Percentiles rank a stretch among this genome's conserved stretches.
Evolutionary conservation across 1,284 basidiomycete genomes (phyloP).

Genomic region (Apiotrichum gracile): DNA sequence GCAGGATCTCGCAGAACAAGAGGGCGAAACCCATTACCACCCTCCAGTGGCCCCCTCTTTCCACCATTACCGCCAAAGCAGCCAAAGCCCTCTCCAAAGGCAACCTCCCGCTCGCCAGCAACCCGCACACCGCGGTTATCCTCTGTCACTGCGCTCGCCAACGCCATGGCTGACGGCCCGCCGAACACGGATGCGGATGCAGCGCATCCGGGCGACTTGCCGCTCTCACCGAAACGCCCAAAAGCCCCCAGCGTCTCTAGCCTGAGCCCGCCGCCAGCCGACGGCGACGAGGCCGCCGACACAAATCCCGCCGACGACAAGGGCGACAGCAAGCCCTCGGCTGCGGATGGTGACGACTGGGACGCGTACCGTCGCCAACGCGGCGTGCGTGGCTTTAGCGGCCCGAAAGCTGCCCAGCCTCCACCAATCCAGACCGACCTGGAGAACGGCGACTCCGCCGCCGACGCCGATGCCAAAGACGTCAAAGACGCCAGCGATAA

Average conservation of each 20-base stretch:
- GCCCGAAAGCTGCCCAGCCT: constrained; percentile 8
- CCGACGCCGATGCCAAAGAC: constrained; percentile 5
- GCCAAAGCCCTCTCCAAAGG: constrained; percentile 32
- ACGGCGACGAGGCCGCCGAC: constrained; percentile 13
- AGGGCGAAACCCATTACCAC: constrained; percentile 40
- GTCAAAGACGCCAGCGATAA: not conserved
- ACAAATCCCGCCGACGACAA: not conserved
- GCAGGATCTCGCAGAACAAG: constrained; percentile 35
- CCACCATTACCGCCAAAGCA: constrained; percentile 45
- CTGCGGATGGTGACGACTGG: constrained; percentile 23
- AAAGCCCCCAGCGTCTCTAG: constrained; percentile 11
- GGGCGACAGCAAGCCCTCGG: not conserved
- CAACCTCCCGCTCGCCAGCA: constrained; percentile 17
- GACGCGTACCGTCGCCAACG: constrained; percentile 28
- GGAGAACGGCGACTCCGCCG: too few relatives aligned
- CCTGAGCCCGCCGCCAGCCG: constrained; percentile 28
- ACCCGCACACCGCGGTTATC: constrained; percentile 5
- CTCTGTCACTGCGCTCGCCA: constrained; percentile 20
- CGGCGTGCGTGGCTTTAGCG: constrained; percentile 24
- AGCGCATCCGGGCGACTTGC: not conserved
- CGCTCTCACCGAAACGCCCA: not conserved
- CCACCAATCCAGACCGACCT: constrained; percentile 18
- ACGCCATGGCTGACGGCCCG: constrained; percentile 17
- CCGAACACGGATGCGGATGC: constrained; percentile 2
- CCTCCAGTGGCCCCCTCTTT: constrained; percentile 40